Evolutionary conservation across 225 moss, liverwort and hornwort genomes (phyloP).

Genomic region (Rhytidiadelphus loreus): DNA sequence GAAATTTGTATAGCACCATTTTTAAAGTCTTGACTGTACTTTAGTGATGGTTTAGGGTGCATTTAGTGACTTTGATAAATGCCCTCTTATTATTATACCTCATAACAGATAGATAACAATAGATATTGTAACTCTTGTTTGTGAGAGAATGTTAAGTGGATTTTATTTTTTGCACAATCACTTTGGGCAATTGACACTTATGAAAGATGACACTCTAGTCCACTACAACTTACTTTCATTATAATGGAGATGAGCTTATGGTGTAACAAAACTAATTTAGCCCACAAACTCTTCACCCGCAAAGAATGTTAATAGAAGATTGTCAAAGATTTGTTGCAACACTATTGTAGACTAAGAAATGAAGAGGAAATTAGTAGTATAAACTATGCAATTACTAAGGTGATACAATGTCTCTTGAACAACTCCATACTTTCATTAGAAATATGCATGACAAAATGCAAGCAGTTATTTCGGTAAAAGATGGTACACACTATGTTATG

Average conservation of each 20-base stretch:
- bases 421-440: too few relatives aligned
- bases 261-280: not conserved
- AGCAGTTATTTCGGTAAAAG: not conserved
- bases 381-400: not conserved
- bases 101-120: not conserved
- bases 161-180: not conserved
- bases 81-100: not conserved
- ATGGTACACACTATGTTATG: not conserved
- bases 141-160: fast-evolving
- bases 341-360: not conserved
- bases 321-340: not conserved
- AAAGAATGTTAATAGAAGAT: not conserved
- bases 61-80: not conserved
- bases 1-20: not conserved
- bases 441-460: too few relatives aligned
- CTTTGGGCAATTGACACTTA: not conserved
- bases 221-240: not conserved
- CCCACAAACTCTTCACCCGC: fast-evolving
- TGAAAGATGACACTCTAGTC: fast-evolving
- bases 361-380: not conserved
- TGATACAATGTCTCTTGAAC: too few relatives aligned
- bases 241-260: not conserved
- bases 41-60: not conserved
- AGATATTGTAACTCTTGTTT: not conserved
- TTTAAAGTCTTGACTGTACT: not conserved